Conservation (phyloP, 805 yeast genomes). For the Saccharomycopsis schoenii region DNA sequence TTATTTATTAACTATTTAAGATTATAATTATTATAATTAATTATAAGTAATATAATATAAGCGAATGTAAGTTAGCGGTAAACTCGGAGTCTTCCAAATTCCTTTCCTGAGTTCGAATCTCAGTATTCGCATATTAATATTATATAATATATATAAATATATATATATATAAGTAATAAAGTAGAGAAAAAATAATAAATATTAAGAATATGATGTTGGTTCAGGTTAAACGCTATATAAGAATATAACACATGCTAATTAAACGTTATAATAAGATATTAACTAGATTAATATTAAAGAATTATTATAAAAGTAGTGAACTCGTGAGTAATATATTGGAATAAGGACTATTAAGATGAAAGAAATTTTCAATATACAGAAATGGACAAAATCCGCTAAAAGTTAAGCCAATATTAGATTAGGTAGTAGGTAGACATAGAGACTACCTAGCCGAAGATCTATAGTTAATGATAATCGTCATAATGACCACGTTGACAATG, state of each 20-base stretch:
- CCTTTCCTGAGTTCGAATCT: constrained; percentile 17
- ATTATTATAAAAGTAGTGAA: constrained; percentile 18
- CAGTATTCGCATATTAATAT: constrained; percentile 12
- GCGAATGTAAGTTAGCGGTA: constrained; percentile 17
- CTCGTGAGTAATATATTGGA: constrained; percentile 20
- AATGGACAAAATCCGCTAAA: constrained; percentile 6
- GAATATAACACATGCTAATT: constrained; percentile 20
- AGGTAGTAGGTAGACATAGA: constrained; percentile 19
- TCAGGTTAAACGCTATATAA: constrained; percentile 20
- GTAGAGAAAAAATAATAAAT: constrained; percentile 7
- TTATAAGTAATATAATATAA: neutral
- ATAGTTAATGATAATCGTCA: constrained; percentile 19
- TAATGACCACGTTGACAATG: constrained; percentile 19
- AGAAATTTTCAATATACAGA: neutral
- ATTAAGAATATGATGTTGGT: constrained; percentile 21
- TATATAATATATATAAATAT: neutral
- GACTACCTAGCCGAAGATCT: constrained; percentile 19
- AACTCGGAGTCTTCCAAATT: constrained; percentile 14
- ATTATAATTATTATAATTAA: neutral
- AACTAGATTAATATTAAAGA: constrained; percentile 4
- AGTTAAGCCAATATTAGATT: constrained; percentile 19
- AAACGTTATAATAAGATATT: constrained; percentile 13
- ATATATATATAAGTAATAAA: constrained; percentile 5
- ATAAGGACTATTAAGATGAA: constrained; percentile 15
- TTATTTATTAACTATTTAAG: too few species aligned